These are phyloP conservation scores for Saururus chinensis DNA, from an alignment of 164 flowering plant species.

Conservation along the genomic window DNA sequence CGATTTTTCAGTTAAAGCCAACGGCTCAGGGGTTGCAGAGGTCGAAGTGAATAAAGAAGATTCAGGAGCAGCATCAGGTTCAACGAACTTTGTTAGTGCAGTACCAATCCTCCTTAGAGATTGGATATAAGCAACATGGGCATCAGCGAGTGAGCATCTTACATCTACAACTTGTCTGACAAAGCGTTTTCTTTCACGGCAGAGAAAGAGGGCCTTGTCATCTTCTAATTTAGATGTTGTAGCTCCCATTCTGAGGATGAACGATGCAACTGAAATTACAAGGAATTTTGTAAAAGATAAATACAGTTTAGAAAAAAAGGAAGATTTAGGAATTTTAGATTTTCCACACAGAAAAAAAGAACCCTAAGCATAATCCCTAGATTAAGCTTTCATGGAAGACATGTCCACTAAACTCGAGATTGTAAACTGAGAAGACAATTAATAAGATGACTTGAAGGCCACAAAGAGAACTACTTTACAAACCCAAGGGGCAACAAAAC, in stretches of 20 bases:
- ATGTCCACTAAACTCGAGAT: background rate
- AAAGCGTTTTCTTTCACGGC: constrained; percentile 82
- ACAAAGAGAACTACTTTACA: too few relatives aligned
- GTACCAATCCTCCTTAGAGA: constrained; percentile 50
- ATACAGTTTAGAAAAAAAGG: background rate
- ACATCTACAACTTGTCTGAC: constrained; percentile 84
- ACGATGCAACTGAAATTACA: background rate
- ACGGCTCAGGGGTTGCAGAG: constrained; percentile 65
- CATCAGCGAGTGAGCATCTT: constrained; percentile 68
- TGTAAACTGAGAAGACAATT: too few relatives aligned
- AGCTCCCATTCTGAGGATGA: constrained; percentile 46
- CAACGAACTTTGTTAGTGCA: constrained; percentile 65
- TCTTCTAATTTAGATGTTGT: constrained; percentile 70
- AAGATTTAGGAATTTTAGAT: too few relatives aligned
- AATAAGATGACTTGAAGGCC: too few relatives aligned
- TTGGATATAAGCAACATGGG: constrained; percentile 71
- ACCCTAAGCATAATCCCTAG: background rate
- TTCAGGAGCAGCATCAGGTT: constrained; percentile 50
- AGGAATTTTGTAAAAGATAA: background rate
- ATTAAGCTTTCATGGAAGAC: background rate
- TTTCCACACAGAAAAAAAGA: background rate
- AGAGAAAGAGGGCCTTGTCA: constrained; percentile 75
- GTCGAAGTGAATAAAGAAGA: constrained; percentile 64
- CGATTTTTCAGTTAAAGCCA: constrained; percentile 53
- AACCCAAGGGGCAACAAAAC: too few relatives aligned